A percentile compares a stretch with the other conserved stretches of the same genome.
Conservation (phyloP, 2,329 filamentous ascomycete genomes). For the Aureobasidium sp. region DNA sequence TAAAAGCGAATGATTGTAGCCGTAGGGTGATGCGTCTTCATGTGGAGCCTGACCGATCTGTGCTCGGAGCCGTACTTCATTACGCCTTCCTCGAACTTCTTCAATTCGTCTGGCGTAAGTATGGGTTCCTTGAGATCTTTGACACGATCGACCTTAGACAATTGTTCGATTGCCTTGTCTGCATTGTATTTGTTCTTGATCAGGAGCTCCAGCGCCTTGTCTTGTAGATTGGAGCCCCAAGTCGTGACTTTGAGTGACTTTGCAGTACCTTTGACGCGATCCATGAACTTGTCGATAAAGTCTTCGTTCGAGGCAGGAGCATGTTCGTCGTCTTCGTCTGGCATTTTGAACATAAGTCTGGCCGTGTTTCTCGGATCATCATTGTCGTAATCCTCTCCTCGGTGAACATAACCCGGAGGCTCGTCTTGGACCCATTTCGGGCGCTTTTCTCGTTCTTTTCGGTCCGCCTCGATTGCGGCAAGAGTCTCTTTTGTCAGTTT, state of each 20-base stretch:
- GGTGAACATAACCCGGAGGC: slow-evolving; percentile 72
- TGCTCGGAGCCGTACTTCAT: slow-evolving; percentile 87
- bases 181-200: slow-evolving; percentile 63
- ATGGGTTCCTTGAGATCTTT: slow-evolving; percentile 77
- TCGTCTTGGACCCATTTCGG: slow-evolving; percentile 94
- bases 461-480: slow-evolving; percentile 74
- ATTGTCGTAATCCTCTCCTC: slow-evolving; percentile 69
- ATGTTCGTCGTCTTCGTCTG: slow-evolving; percentile 14
- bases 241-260: slow-evolving; percentile 61
- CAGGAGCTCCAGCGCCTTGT: slow-evolving; percentile 70
- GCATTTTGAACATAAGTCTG: slow-evolving; percentile 68
- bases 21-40: slow-evolving; percentile 65
- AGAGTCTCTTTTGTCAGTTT: slow-evolving; percentile 73
- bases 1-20: slow-evolving; percentile 84
- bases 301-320: slow-evolving; percentile 39
- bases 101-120: slow-evolving; percentile 66
- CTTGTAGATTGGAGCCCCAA: slow-evolving; percentile 76
- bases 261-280: slow-evolving; percentile 55
- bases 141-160: slow-evolving; percentile 59
- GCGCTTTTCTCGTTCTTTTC: slow-evolving; percentile 66
- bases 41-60: slow-evolving; percentile 70
- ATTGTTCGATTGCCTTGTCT: slow-evolving; percentile 59
- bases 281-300: slow-evolving; percentile 70
- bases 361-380: slow-evolving; percentile 69
- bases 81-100: slow-evolving; percentile 88